These are phyloP conservation scores for Multifurca ochricompacta DNA, from an alignment of 768 basidiomycete genomes.

Conservation along the genomic window DNA sequence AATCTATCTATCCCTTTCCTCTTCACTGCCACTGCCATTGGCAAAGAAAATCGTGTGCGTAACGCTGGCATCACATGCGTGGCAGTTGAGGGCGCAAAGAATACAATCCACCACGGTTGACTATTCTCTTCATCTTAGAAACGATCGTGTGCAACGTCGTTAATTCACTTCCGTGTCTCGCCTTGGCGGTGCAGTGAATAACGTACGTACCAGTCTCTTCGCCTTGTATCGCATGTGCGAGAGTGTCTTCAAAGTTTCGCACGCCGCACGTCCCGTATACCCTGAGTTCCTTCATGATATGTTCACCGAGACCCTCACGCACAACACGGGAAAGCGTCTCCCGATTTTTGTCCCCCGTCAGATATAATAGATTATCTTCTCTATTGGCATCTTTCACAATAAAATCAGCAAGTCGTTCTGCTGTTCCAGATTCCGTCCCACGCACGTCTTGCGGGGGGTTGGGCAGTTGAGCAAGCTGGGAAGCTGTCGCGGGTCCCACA, in stretches of 20 bases:
- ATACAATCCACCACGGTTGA: conserved; percentile 57
- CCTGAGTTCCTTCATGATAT: conserved; percentile 44
- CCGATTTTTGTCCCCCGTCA: conserved; percentile 83
- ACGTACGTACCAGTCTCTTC: conserved; percentile 1
- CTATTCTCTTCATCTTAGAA: not conserved
- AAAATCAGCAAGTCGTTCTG: conserved; percentile 57
- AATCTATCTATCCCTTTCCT: not conserved
- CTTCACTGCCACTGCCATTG: too few relatives aligned
- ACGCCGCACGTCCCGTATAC: conserved; percentile 67
- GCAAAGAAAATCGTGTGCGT: conserved; percentile 37
- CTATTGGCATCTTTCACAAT: conserved; percentile 38
- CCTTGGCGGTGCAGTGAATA: not conserved
- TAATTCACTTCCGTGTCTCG: not conserved
- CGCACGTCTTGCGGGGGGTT: conserved; percentile 32
- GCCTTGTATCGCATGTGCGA: conserved; percentile 25
- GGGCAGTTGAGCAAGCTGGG: conserved; percentile 26
- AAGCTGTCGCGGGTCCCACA: conserved; percentile 61
- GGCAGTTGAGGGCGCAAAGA: conserved; percentile 70
- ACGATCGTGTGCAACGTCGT: not conserved
- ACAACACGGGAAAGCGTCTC: conserved; percentile 56
- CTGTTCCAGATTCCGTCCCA: conserved; percentile 53
- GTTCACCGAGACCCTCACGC: conserved; percentile 28
- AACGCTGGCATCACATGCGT: conserved; percentile 47
- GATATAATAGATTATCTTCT: conserved; percentile 49
- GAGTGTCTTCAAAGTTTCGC: conserved; percentile 38